Percentiles rank a stretch among this genome's conserved stretches.
Conservation (phyloP, 2,329 filamentous ascomycete genomes). For the Chaetomiaceae sp. region DNA sequence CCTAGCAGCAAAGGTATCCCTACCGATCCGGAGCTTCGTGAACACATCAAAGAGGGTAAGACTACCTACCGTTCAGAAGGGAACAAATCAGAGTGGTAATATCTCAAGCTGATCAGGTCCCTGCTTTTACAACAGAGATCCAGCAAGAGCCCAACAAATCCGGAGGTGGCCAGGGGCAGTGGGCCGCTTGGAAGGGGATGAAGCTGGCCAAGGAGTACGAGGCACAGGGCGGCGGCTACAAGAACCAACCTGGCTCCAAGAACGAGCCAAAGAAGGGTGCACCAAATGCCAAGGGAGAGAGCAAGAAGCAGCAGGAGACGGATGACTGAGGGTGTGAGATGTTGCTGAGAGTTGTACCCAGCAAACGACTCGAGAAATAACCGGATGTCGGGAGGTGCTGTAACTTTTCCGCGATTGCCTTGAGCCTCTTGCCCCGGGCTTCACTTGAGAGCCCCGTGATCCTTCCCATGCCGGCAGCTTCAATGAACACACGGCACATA, state of each 20-base stretch:
- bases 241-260: conserved; percentile 36
- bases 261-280: conserved; percentile 30
- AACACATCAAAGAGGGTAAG: conserved; percentile 35
- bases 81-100: neutral
- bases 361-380: too few species aligned
- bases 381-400: too few species aligned
- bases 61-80: neutral
- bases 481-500: neutral
- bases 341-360: too few species aligned
- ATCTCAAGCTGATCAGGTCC: neutral
- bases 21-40: conserved; percentile 35
- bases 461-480: neutral
- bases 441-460: too few species aligned
- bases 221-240: conserved; percentile 36
- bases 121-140: conserved; percentile 29
- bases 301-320: conserved; percentile 11
- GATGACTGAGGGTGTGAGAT: too few species aligned
- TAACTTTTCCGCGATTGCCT: too few species aligned
- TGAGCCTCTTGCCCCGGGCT: too few species aligned
- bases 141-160: conserved; percentile 38
- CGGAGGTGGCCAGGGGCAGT: conserved; percentile 35
- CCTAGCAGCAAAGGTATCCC: conserved; percentile 36
- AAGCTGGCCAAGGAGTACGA: conserved; percentile 39
- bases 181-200: conserved; percentile 34
- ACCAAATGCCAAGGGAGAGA: conserved; percentile 25